Percentiles rank a stretch among this genome's conserved stretches.
Evolutionary conservation across 179 eudicot genomes (phyloP).

Genomic region (Patellifolia procumbens): DNA sequence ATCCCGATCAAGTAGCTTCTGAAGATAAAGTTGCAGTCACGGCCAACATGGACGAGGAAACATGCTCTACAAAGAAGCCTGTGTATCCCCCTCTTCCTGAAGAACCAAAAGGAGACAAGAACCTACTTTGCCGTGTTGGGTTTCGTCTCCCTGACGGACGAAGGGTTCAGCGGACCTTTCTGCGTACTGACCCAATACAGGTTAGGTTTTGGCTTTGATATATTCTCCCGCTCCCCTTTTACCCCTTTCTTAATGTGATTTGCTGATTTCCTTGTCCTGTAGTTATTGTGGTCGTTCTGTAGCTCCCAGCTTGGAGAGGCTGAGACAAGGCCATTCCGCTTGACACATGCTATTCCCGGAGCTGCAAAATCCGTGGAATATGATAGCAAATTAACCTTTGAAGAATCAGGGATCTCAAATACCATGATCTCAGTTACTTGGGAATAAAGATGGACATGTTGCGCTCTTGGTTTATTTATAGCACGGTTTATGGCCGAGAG

Average conservation of each 20-base stretch:
- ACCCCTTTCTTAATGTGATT: neutral
- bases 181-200: constrained; percentile 79
- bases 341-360: constrained; percentile 85
- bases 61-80: constrained; percentile 37
- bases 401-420: constrained; percentile 82
- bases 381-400: constrained; percentile 55
- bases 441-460: constrained; percentile 35
- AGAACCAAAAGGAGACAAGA: constrained; percentile 77
- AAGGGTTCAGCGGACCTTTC: constrained; percentile 85
- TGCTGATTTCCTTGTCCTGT: constrained; percentile 31
- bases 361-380: constrained; percentile 66
- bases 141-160: constrained; percentile 97
- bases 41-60: constrained; percentile 39
- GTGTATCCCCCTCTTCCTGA: constrained; percentile 77
- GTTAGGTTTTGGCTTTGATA: constrained; percentile 30
- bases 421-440: constrained; percentile 89
- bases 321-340: constrained; percentile 48
- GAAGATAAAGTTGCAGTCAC: constrained; percentile 35
- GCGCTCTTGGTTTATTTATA: neutral
- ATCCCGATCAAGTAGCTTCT: constrained; percentile 32
- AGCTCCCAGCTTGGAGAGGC: constrained; percentile 61
- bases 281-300: constrained; percentile 99
- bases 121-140: constrained; percentile 81
- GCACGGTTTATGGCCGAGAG: constrained; percentile 1
- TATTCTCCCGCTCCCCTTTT: neutral